phyloP scores from a whole-genome alignment of 1,139 yeast genomes.

The Petasospora fabianii region DNA sequence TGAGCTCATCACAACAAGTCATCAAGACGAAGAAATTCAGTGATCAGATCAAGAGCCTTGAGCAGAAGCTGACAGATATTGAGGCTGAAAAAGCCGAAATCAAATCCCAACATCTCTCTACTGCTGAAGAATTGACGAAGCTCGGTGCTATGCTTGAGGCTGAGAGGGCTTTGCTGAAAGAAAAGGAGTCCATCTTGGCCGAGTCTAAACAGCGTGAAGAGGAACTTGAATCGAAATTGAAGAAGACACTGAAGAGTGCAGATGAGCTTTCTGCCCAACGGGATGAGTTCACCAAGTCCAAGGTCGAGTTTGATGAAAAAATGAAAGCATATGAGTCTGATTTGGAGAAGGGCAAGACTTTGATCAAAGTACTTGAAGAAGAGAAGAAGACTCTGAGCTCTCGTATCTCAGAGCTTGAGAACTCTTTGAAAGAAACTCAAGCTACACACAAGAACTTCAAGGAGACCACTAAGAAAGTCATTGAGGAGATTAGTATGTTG shows the following conservation, averaged over 20 bases:
- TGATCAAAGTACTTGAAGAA: constrained; percentile 23
- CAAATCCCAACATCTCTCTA: constrained; percentile 29
- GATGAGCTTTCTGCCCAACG: constrained; percentile 36
- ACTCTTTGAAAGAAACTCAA: constrained; percentile 20
- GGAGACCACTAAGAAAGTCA: constrained; percentile 18
- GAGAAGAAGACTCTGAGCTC: constrained; percentile 22
- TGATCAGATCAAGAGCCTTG: constrained; percentile 56
- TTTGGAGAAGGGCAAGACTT: constrained; percentile 22
- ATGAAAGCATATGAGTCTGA: constrained; percentile 23
- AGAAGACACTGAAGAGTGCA: constrained; percentile 32
- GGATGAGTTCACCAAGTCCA: constrained; percentile 33
- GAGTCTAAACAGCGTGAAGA: constrained; percentile 38
- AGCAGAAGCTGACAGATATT: constrained; percentile 33
- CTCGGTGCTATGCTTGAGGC: constrained; percentile 34
- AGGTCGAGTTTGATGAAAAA: constrained; percentile 32
- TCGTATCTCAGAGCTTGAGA: constrained; percentile 17
- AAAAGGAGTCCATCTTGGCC: constrained; percentile 41
- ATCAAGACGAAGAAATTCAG: constrained; percentile 52
- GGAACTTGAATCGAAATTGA: constrained; percentile 37
- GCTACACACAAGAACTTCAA: constrained; percentile 19
- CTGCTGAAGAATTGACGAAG: constrained; percentile 36
- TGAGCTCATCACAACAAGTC: constrained; percentile 62
- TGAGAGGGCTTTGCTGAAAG: constrained; percentile 39
- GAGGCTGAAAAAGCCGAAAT: constrained; percentile 33
- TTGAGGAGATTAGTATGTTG: constrained; percentile 31